phyloP scores from a whole-genome alignment of 345 rosid genomes.

The Euclidium syriacum region DNA sequence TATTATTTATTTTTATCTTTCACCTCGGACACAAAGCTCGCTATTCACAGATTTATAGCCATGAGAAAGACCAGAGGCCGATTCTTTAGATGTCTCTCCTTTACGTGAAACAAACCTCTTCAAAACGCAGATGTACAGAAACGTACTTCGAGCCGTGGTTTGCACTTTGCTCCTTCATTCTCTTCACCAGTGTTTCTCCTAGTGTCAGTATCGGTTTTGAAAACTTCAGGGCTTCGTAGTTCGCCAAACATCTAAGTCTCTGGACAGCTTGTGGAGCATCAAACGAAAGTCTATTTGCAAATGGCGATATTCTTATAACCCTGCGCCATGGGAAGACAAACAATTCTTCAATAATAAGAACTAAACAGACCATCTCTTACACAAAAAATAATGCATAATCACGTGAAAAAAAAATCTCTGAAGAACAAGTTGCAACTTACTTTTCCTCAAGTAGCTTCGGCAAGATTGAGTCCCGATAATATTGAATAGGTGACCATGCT shows the following conservation, averaged over 20 bases:
- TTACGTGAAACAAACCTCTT: constrained; percentile 67
- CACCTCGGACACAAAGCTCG: background rate
- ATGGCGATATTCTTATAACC: constrained; percentile 95
- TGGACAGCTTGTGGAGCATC: constrained; percentile 94
- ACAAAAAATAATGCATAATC: background rate
- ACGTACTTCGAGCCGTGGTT: constrained; percentile 76
- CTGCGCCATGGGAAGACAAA: constrained; percentile 42
- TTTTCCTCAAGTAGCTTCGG: constrained; percentile 91
- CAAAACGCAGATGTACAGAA: constrained; percentile 97
- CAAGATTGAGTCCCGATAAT: constrained; percentile 75
- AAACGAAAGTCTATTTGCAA: constrained; percentile 95
- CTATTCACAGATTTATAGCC: background rate
- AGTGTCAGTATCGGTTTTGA: constrained; percentile 63
- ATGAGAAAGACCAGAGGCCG: background rate
- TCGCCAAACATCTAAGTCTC: constrained; percentile 88
- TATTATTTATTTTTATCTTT: background rate
- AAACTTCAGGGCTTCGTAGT: constrained; percentile 84
- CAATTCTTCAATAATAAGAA: background rate
- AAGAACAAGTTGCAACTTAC: constrained; percentile 47
- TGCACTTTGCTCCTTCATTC: constrained; percentile 89
- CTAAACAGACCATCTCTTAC: constrained; percentile 6
- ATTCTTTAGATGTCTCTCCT: constrained; percentile 14
- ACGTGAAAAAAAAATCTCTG: background rate
- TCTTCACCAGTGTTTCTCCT: constrained; percentile 82
- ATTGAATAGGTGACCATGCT: constrained; percentile 94